Base-by-base conservation (phyloP, 805 yeast genomes). In the Suhomyces canberraensis region DNA sequence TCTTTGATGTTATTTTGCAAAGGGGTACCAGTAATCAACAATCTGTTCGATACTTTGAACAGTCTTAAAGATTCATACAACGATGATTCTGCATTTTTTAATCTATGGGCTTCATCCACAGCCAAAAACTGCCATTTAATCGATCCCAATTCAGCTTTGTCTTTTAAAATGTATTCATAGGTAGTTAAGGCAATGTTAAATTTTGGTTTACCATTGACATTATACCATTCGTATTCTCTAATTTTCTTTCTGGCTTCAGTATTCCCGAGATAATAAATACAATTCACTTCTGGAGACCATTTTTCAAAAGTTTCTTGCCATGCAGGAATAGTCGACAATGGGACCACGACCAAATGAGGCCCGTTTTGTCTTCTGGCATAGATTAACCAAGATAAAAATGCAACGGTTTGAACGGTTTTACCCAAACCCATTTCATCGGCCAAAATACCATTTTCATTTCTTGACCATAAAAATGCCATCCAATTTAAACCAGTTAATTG, bases 401-500 rank as follows among this genome's bases (percentile, higher is more conserved):
- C 76, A 11, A 93, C 96, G 0, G 98, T 93, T 63, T 93, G 98
- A 11, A 93, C 96, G 8, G 98, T 93, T 56, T 93, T 93, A 45
- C 98, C 98, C 37, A 93, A 73, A 37, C 98, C 98, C 98, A 93
- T 93, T 61, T 93, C 98, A 68, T 93, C 98, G 4, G 98, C 98
- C 28, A 93, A 68, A 34, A 93, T 93, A 38, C 98, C 98, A 60
- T 93, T 93, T 65, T 93, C 97, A 61, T 91, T 87, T 52, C 97
- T 78, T 3, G 96, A 87, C 98, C 98, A 93, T 43, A 93, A 68
- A 58, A 91, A 93, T 0, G 98, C 98, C 98, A 93, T 93, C 99
- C 99, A 93, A 62, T 93, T 93, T 44, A 93, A 75, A 39, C 99
- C 99, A 0, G 98, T 93, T 59, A 93, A 74, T 69, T 93, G 99